Evolutionary conservation across 495 filamentous ascomycete species (phyloP).

Genomic region (Chlorociboria aeruginascens): DNA sequence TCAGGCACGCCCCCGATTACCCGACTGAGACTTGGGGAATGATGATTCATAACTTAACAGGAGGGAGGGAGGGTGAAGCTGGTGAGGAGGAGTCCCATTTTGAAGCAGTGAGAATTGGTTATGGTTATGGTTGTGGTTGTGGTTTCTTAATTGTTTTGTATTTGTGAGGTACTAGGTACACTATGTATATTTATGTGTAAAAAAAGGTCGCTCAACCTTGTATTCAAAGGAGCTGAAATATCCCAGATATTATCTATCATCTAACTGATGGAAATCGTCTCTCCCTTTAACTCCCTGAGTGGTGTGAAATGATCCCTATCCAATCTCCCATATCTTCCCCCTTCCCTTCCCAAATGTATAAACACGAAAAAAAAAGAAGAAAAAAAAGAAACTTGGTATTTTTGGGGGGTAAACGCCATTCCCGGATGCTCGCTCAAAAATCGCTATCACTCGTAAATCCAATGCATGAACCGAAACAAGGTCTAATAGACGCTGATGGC

Average conservation of each 20-base stretch:
- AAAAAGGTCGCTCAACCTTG: not conserved
- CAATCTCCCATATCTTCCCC: not conserved
- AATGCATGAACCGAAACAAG: not conserved
- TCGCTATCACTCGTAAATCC: not conserved
- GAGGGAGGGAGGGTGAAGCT: too few species aligned
- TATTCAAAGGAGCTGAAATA: not conserved
- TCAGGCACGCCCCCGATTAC: too few species aligned
- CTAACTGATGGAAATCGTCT: not conserved
- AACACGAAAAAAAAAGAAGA: slow-evolving; percentile 1
- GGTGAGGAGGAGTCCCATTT: too few species aligned
- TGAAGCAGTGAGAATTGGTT: too few species aligned
- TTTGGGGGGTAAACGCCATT: slow-evolving; percentile 2
- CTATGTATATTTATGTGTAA: too few species aligned
- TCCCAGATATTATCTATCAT: too few species aligned
- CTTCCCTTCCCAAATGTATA: not conserved
- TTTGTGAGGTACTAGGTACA: too few species aligned
- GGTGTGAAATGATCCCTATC: slow-evolving; percentile 10
- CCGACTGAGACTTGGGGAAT: too few species aligned
- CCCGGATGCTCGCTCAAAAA: slow-evolving; percentile 12
- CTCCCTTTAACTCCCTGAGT: slow-evolving; percentile 15
- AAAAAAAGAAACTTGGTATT: slow-evolving; percentile 5
- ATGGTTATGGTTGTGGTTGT: too few species aligned
- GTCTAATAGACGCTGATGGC: slow-evolving; percentile 21
- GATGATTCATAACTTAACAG: too few species aligned
- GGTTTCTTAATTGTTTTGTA: too few species aligned